These are phyloP conservation scores for Crucibulum laeve DNA, from an alignment of 768 basidiomycete species.

Conservation along the genomic window DNA sequence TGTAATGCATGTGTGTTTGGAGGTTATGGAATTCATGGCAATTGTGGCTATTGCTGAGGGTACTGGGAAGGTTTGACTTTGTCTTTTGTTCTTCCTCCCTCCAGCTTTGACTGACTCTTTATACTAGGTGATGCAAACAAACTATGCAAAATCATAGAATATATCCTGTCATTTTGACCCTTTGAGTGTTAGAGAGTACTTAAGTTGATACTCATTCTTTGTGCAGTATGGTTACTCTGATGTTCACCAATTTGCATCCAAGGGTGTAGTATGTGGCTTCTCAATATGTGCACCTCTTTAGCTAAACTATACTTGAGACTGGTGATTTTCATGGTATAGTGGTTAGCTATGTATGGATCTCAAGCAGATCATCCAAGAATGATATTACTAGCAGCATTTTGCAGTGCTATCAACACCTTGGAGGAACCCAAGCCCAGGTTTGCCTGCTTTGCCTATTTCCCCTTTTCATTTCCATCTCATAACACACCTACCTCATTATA, in stretches of 20 bases:
- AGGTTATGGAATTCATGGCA: conserved; percentile 84
- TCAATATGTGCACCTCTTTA: conserved; percentile 67
- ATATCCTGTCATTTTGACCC: conserved; percentile 16
- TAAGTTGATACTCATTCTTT: conserved; percentile 1
- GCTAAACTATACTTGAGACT: not conserved
- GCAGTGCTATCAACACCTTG: conserved; percentile 66
- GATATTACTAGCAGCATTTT: conserved; percentile 66
- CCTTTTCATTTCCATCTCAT: conserved; percentile 1
- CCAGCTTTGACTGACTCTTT: too few relatives aligned
- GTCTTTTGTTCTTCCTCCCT: too few relatives aligned
- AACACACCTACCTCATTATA: not conserved
- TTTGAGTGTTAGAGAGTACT: not conserved
- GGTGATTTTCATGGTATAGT: conserved; percentile 37
- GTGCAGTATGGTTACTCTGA: conserved; percentile 64
- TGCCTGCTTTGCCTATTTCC: conserved; percentile 10
- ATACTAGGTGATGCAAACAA: conserved; percentile 83
- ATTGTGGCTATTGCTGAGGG: conserved; percentile 86
- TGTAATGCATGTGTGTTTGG: conserved; percentile 71
- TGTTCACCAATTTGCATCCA: conserved; percentile 78
- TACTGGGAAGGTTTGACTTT: conserved; percentile 68
- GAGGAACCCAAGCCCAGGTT: conserved; percentile 74
- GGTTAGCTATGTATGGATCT: conserved; percentile 89
- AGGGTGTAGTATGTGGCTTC: conserved; percentile 74
- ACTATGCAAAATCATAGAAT: conserved; percentile 80
- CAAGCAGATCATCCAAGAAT: conserved; percentile 76